Evolutionary conservation across 768 basidiomycete genomes (phyloP).

Genomic region (Amyloporia xantha): DNA sequence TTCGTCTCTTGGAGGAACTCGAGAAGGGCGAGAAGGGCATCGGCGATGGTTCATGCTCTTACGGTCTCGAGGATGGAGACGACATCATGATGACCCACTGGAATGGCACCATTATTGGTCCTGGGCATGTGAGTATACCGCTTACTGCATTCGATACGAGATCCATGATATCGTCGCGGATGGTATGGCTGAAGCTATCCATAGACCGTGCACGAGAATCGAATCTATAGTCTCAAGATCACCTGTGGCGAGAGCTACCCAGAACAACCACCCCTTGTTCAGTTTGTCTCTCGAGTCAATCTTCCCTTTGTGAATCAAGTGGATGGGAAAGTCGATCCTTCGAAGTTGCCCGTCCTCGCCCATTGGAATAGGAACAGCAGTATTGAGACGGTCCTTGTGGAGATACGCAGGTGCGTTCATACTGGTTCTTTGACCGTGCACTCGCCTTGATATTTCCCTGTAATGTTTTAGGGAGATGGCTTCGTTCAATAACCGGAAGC

Average conservation of each 20-base stretch:
- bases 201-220: constrained; percentile 96
- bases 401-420: constrained; percentile 73
- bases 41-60: constrained; percentile 96
- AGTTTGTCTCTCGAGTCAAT: constrained; percentile 87
- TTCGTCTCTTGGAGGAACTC: constrained; percentile 94
- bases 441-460: background rate
- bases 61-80: constrained; percentile 91
- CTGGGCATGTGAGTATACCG: constrained; percentile 72
- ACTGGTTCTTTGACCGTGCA: background rate
- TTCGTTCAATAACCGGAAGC: constrained; percentile 82
- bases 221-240: constrained; percentile 95
- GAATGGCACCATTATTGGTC: constrained; percentile 99
- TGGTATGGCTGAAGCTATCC: constrained; percentile 9
- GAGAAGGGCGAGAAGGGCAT: constrained; percentile 99
- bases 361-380: constrained; percentile 73
- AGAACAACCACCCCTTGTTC: constrained; percentile 69
- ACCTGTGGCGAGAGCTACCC: constrained; percentile 73
- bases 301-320: constrained; percentile 80
- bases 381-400: constrained; percentile 87
- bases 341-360: constrained; percentile 64
- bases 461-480: constrained; percentile 78
- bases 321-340: constrained; percentile 72
- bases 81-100: constrained; percentile 97
- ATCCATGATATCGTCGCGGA: constrained; percentile 10
- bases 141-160: background rate